Evolutionary conservation across 176 grass and related monocot species (phyloP).

Genomic region (Avena eriantha): DNA sequence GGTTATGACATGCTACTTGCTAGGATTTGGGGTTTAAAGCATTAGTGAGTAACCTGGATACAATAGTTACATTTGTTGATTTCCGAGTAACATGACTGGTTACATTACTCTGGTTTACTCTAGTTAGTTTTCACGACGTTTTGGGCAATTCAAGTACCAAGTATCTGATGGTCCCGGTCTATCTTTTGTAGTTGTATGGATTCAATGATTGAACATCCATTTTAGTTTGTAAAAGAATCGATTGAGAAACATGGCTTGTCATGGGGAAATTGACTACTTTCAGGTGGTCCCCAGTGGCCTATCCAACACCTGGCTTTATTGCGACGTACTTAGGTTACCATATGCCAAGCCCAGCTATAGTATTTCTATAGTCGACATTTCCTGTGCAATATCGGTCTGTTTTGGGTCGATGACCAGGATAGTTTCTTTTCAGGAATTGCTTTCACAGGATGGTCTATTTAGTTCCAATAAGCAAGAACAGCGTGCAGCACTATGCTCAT

Average conservation of each 20-base stretch:
- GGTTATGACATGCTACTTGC: not conserved
- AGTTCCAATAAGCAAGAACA: slow-evolving; percentile 66
- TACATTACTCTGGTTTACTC: slow-evolving; percentile 29
- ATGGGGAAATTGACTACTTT: slow-evolving; percentile 9
- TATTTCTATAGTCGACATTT: slow-evolving; percentile 8
- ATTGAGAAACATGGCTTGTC: not conserved
- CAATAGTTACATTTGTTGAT: slow-evolving; percentile 18
- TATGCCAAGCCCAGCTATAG: slow-evolving; percentile 16
- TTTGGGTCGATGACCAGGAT: slow-evolving; percentile 15
- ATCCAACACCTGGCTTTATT: slow-evolving; percentile 30
- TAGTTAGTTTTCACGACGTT: slow-evolving; percentile 5
- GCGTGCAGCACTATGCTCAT: slow-evolving; percentile 66
- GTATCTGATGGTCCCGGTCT: slow-evolving; percentile 17
- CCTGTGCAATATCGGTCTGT: not conserved
- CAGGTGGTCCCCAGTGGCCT: not conserved
- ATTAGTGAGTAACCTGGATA: slow-evolving; percentile 1
- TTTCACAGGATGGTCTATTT: slow-evolving; percentile 76
- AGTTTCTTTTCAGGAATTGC: slow-evolving; percentile 74
- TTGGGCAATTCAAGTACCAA: slow-evolving; percentile 7
- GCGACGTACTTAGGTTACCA: not conserved
- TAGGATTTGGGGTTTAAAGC: slow-evolving; percentile 16
- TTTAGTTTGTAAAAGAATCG: slow-evolving; percentile 5
- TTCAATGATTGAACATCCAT: slow-evolving; percentile 31
- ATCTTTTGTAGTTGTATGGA: slow-evolving; percentile 1
- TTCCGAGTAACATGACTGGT: slow-evolving; percentile 7